phyloP scores from a whole-genome alignment of 1,139 yeast genomes.

The Candida gigantensis region DNA sequence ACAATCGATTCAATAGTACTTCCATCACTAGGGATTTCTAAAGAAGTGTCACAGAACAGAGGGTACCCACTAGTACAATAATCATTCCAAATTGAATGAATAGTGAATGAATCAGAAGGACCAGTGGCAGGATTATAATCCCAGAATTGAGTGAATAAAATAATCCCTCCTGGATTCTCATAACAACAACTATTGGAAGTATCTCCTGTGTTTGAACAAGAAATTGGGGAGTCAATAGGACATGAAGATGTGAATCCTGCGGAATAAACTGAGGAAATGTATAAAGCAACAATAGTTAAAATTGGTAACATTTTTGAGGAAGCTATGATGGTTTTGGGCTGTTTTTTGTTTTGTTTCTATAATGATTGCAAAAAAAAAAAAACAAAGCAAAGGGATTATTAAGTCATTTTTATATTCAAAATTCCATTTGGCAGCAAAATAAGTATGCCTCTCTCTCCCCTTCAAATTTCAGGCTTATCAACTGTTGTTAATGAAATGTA shows the following conservation, averaged over 20 bases:
- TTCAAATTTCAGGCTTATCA: too few relatives aligned
- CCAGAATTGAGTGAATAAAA: slow-evolving; percentile 92
- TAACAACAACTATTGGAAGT: slow-evolving; percentile 64
- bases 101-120: slow-evolving; percentile 76
- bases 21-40: slow-evolving; percentile 41
- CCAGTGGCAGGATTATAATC: slow-evolving; percentile 86
- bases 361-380: not conserved
- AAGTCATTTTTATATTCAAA: not conserved
- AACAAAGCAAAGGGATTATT: not conserved
- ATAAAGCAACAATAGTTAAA: slow-evolving; percentile 7
- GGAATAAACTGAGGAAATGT: slow-evolving; percentile 5
- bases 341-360: too few relatives aligned
- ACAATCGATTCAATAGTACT: slow-evolving; percentile 55
- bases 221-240: slow-evolving; percentile 64
- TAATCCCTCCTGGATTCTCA: slow-evolving; percentile 77
- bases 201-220: slow-evolving; percentile 49
- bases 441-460: not conserved
- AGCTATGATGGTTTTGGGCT: too few relatives aligned
- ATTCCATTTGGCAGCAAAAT: not conserved
- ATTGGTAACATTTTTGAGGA: slow-evolving; percentile 7
- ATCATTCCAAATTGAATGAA: slow-evolving; percentile 55
- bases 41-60: slow-evolving; percentile 66
- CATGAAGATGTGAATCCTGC: slow-evolving; percentile 32
- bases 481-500: too few relatives aligned
- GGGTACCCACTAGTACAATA: slow-evolving; percentile 44